Evolutionary conservation across 176 grass and related monocot species (phyloP).

Genomic region (Hordeum marinum): DNA sequence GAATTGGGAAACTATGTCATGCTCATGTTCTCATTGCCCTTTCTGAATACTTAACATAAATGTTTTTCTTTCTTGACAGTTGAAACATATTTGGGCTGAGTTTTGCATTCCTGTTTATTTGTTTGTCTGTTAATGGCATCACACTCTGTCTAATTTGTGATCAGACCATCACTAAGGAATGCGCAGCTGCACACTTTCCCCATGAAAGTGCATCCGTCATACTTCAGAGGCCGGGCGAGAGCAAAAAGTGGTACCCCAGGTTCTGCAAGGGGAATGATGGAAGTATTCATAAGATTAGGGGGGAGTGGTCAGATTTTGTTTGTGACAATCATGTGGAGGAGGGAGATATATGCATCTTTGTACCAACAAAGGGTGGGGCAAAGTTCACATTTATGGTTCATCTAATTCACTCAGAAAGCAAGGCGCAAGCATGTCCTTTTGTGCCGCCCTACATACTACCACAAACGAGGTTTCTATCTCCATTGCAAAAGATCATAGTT

Average conservation of each 20-base stretch:
- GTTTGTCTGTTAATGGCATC: neutral
- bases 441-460: neutral
- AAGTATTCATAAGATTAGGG: neutral
- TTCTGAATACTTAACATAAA: neutral
- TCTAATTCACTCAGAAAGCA: neutral
- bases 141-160: neutral
- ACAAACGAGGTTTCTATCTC: neutral
- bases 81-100: neutral
- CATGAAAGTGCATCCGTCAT: neutral
- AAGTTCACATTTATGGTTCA: constrained; percentile 32
- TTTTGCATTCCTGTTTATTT: neutral
- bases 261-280: neutral
- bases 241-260: constrained; percentile 34
- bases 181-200: constrained; percentile 18
- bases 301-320: constrained; percentile 43
- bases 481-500: neutral
- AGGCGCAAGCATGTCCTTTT: neutral
- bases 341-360: constrained; percentile 42
- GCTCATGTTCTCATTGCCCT: neutral
- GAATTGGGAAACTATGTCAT: neutral
- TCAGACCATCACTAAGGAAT: constrained; percentile 28
- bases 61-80: neutral
- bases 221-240: constrained; percentile 25
- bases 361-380: constrained; percentile 8
- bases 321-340: constrained; percentile 39